A percentile compares a stretch with the other conserved stretches of the same genome.
phyloP scores from a whole-genome alignment of 1,284 basidiomycete genomes.

The Schizophyllum amplum region DNA sequence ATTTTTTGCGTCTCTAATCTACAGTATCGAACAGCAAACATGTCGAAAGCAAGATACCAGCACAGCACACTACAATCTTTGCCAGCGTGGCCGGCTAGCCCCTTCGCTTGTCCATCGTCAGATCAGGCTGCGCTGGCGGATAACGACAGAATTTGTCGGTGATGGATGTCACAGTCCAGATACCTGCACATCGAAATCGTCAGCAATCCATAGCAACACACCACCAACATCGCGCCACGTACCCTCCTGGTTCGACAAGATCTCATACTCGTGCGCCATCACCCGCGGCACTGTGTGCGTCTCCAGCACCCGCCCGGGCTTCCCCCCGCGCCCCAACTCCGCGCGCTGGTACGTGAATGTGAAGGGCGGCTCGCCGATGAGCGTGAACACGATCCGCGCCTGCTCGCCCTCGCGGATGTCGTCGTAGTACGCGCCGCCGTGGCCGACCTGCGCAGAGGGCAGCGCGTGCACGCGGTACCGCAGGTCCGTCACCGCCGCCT shows the following conservation, averaged over 20 bases:
- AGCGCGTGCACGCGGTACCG: conserved; percentile 74
- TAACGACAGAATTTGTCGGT: conserved; percentile 81
- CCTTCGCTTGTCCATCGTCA: conserved; percentile 6
- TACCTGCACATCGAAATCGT: conserved; percentile 42
- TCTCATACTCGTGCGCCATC: conserved; percentile 70
- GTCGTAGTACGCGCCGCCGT: conserved; percentile 65
- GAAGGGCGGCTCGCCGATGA: conserved; percentile 90
- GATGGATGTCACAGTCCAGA: conserved; percentile 89
- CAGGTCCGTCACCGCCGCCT: conserved; percentile 71
- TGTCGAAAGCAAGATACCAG: conserved; percentile 26
- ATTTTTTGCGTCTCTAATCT: background rate
- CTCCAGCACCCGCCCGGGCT: conserved; percentile 70
- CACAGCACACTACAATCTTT: background rate
- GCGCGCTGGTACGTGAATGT: conserved; percentile 90
- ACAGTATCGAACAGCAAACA: conserved; percentile 4
- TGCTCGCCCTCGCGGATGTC: conserved; percentile 57
- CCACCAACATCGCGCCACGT: conserved; percentile 17
- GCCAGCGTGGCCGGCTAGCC: conserved; percentile 1
- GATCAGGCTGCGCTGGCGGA: conserved; percentile 33
- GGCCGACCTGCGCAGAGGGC: conserved; percentile 81
- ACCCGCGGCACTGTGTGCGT: conserved; percentile 85
- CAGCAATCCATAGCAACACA: background rate
- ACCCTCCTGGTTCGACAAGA: conserved; percentile 87
- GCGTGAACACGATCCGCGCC: conserved; percentile 86
- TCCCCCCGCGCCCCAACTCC: conserved; percentile 59